Evolutionary conservation across 345 rosid genomes (phyloP).

Genomic region (Salix brachista): DNA sequence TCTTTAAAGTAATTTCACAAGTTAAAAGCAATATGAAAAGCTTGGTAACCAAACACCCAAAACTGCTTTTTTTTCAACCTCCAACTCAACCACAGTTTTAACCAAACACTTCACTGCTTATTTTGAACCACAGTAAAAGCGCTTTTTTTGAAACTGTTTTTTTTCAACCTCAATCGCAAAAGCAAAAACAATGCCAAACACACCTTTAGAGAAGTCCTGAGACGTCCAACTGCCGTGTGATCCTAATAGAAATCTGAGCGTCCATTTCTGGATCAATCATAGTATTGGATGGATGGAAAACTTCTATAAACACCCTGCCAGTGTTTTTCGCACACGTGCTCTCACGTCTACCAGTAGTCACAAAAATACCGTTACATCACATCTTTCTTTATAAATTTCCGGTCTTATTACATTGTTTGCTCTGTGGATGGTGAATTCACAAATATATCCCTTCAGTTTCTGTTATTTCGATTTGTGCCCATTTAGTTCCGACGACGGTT

Average conservation of each 20-base stretch:
- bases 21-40: too few species aligned
- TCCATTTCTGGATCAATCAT: background rate
- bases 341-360: background rate
- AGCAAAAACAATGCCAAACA: too few species aligned
- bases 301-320: background rate
- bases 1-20: too few species aligned
- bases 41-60: too few species aligned
- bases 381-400: too few species aligned
- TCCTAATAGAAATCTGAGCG: background rate
- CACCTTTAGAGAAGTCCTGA: slow-evolving; percentile 23
- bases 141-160: too few species aligned
- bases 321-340: background rate
- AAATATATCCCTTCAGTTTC: background rate
- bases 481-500: background rate
- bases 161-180: too few species aligned
- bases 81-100: too few species aligned
- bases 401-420: background rate
- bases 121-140: too few species aligned
- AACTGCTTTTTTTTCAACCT: too few species aligned
- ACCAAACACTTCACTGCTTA: too few species aligned
- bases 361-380: background rate
- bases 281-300: background rate
- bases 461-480: background rate
- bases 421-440: background rate
- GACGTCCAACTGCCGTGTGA: slow-evolving; percentile 1